Evolutionary conservation across 2,329 filamentous ascomycete genomes (phyloP).

Genomic region (Sclerotiophoma versabilis): DNA sequence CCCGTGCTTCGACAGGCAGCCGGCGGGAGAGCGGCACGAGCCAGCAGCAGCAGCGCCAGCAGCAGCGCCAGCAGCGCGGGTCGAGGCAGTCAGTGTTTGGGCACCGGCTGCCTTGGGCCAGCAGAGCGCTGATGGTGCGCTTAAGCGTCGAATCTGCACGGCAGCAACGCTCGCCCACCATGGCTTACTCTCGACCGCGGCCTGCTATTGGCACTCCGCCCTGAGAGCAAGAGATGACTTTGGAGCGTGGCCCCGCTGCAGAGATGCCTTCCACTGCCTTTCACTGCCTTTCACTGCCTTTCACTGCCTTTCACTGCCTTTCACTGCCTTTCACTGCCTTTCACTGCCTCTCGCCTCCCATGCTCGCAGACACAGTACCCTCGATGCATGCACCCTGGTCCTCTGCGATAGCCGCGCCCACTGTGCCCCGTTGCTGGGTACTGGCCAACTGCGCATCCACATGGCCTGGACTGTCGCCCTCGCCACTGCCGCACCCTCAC

Average conservation of each 20-base stretch:
- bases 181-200: constrained; percentile 6
- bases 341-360: not conserved
- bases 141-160: not conserved
- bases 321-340: not conserved
- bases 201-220: constrained; percentile 7
- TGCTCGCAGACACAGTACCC: not conserved
- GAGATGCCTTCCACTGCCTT: not conserved
- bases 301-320: not conserved
- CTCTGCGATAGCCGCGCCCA: constrained; percentile 3
- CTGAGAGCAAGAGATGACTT: constrained; percentile 5
- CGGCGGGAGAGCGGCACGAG: constrained; percentile 12
- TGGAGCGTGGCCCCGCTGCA: constrained; percentile 5
- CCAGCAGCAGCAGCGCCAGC: constrained; percentile 2
- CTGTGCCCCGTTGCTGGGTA: not conserved
- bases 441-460: constrained; percentile 10
- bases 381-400: not conserved
- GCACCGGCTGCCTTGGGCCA: constrained; percentile 1
- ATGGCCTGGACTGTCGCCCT: not conserved
- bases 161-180: not conserved
- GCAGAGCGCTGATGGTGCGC: constrained; percentile 8
- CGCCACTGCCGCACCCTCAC: not conserved
- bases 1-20: constrained; percentile 10
- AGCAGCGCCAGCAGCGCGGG: not conserved
- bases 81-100: not conserved
- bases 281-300: not conserved